Conservation (phyloP, 306 rosid genomes). For the Mucuna pruriens region DNA sequence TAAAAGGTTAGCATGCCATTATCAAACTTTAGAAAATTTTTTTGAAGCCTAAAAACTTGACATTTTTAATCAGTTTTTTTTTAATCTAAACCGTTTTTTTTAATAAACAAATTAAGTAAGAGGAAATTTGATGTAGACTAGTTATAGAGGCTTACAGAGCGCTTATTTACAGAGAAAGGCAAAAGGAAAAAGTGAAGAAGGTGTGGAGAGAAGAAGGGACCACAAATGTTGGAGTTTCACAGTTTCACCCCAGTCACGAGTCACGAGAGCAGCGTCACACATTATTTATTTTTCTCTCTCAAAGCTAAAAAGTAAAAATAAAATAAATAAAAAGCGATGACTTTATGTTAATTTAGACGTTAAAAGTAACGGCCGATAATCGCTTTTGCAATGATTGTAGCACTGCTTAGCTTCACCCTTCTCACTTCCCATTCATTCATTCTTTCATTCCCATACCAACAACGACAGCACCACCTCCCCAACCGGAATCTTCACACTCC, state of each 20-base stretch:
- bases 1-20: too few relatives aligned
- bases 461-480: background rate
- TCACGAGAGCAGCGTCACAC: conserved; percentile 34
- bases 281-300: conserved; percentile 20
- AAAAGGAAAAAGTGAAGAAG: conserved; percentile 5
- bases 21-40: too few relatives aligned
- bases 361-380: conserved; percentile 37
- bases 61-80: too few relatives aligned
- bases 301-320: background rate
- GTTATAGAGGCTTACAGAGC: too few relatives aligned
- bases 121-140: too few relatives aligned
- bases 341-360: conserved; percentile 43
- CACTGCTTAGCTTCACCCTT: conserved; percentile 13
- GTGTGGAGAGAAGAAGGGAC: conserved; percentile 31
- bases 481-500: conserved; percentile 12
- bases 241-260: conserved; percentile 33
- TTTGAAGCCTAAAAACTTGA: too few relatives aligned
- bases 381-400: conserved; percentile 41
- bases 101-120: too few relatives aligned
- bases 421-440: background rate
- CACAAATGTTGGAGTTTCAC: conserved; percentile 36
- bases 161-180: too few relatives aligned
- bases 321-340: background rate
- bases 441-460: background rate
- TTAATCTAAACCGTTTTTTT: too few relatives aligned